Base-by-base conservation (phyloP, 2,329 filamentous ascomycete genomes). In the Arthroderma sp. region DNA sequence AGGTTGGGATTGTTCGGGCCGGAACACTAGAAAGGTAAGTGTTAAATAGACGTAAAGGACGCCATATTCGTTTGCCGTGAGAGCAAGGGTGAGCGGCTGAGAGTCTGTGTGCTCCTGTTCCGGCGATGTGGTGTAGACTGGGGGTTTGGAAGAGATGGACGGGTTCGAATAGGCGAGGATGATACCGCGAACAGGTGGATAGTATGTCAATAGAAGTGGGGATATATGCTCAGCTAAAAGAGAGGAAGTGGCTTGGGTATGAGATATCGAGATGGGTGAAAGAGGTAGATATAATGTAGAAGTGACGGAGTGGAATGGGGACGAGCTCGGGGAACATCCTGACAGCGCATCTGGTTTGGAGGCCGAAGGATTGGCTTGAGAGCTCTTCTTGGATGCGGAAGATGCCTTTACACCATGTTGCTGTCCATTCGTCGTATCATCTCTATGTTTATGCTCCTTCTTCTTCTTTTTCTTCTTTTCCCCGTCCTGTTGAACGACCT, bases 31-130 rank as follows among this genome's bases (percentile, higher is more conserved):
- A 50, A 94, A 83, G 22, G 93, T 86, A 1, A 83, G 86, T 0
- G 86, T 94, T 22, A 94, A 75, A 81, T 89, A 96, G 40, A 85
- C 77, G 58, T 84, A 95, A 22, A 81, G 82, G 27, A 86, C 85
- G 5, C 83, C 86, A 58, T 88, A 93, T 65, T 96, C 91, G 64
- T 85, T 80, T 36, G 84, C 62, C 2, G 66, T 61, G 32, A 55
- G 55, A n/a, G 66, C 63, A 32, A 68, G 58, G 0, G 65, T 66
- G 33, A 66, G 54, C n/a, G 60, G 59, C 53, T 63, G 57, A 3
- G 62, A 57, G 43, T 62, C 61, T 9, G 51, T 51, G 27, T 61
- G 54, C 40, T 52, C 50, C 29, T 53, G 48, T 36, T 51, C 44
- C 43, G 52, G 46, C 32, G 54, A 47, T 38, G 65, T 70, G 46